phyloP scores from a whole-genome alignment of 805 yeast species.

The Schwanniomyces occidentalis region DNA sequence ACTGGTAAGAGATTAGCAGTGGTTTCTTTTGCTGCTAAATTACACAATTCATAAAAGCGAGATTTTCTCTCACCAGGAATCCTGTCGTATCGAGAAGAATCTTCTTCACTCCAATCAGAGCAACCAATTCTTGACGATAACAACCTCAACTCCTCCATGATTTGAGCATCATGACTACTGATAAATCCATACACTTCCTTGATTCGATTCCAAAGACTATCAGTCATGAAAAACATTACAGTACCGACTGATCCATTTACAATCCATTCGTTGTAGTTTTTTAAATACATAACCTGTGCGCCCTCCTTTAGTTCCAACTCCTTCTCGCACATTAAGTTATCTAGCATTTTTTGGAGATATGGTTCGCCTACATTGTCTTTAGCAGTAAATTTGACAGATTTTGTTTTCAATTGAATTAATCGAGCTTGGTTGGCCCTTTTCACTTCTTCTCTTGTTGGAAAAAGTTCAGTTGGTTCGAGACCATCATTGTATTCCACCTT shows the following conservation, averaged over 20 bases:
- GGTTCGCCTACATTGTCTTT: conserved; percentile 29
- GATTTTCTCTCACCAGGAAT: conserved; percentile 28
- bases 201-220: conserved; percentile 22
- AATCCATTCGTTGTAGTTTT: conserved; percentile 70
- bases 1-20: conserved; percentile 38
- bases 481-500: conserved; percentile 65
- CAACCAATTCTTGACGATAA: conserved; percentile 24
- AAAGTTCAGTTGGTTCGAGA: conserved; percentile 84
- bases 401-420: conserved; percentile 46
- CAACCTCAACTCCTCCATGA: conserved; percentile 24
- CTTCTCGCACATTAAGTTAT: conserved; percentile 72
- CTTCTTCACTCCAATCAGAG: conserved; percentile 17
- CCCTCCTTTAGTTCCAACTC: conserved; percentile 67
- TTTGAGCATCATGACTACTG: conserved; percentile 14
- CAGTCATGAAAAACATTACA: conserved; percentile 54
- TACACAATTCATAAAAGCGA: conserved; percentile 19
- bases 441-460: conserved; percentile 84
- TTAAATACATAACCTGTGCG: conserved; percentile 93
- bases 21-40: conserved; percentile 21
- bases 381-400: conserved; percentile 41
- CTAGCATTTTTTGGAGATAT: conserved; percentile 36
- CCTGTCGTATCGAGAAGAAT: conserved; percentile 14
- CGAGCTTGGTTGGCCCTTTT: conserved; percentile 62
- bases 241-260: conserved; percentile 93
- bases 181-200: conserved; percentile 20